These are phyloP conservation scores for Fusarium xylarioides DNA, from an alignment of 2,329 filamentous ascomycete genomes.

Conservation along the genomic window DNA sequence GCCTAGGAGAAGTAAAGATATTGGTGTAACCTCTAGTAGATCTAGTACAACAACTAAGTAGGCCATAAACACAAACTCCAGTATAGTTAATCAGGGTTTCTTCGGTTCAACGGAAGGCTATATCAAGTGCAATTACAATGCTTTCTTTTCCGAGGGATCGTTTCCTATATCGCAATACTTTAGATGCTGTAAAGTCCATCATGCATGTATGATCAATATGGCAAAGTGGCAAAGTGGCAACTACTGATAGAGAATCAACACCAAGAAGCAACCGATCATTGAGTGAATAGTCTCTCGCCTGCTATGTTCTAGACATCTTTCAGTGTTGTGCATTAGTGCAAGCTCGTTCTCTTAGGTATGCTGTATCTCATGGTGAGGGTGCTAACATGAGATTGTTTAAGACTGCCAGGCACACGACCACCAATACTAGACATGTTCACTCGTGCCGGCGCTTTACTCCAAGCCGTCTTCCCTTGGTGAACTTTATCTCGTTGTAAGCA, in stretches of 20 bases:
- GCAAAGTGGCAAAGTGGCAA: not conserved
- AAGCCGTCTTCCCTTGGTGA: not conserved
- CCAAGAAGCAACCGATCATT: not conserved
- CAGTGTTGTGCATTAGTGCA: not conserved
- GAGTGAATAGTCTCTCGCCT: not conserved
- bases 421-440: not conserved
- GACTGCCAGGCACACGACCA: not conserved
- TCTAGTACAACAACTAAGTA: not conserved
- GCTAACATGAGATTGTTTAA: not conserved
- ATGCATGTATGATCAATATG: too few species aligned
- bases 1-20: not conserved
- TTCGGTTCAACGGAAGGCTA: not conserved
- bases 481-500: not conserved
- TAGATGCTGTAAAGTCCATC: not conserved
- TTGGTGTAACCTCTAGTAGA: not conserved
- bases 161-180: not conserved
- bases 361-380: not conserved
- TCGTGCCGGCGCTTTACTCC: not conserved
- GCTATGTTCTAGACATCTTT: not conserved
- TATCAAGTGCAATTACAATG: not conserved
- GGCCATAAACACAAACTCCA: not conserved
- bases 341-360: not conserved
- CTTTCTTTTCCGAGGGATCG: not conserved
- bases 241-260: not conserved
- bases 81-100: not conserved